Evolutionary conservation across 441 rosid genomes (phyloP).

Genomic region (Biscutella laevigata): DNA sequence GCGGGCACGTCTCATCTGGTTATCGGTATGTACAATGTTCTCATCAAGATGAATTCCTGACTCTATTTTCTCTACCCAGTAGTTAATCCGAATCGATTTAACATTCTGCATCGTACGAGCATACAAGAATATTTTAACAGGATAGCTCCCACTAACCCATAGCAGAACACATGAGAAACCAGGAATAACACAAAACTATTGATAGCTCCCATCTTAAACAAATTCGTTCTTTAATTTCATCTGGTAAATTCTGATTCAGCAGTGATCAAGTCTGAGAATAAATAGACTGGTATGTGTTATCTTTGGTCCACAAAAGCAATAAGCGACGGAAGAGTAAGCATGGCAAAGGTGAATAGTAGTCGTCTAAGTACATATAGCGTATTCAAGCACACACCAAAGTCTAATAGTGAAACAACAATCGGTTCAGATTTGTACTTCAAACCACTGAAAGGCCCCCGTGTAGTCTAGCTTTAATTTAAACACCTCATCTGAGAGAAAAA

Average conservation of each 20-base stretch:
- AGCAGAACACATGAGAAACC: background rate
- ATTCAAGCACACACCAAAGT: background rate
- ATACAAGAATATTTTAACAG: background rate
- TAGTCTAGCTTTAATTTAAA: background rate
- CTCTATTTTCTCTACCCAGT: conserved; percentile 85
- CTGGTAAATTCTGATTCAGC: background rate
- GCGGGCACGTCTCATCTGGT: conserved; percentile 87
- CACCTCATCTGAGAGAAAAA: background rate
- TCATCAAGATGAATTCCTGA: conserved; percentile 77
- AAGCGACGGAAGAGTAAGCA: background rate
- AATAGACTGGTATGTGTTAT: background rate
- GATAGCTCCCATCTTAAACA: background rate
- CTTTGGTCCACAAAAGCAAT: background rate
- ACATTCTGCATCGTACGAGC: conserved; percentile 70
- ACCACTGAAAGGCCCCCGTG: background rate
- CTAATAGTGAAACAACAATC: background rate
- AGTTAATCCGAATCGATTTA: conserved; percentile 70
- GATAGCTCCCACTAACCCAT: background rate
- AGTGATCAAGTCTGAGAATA: conserved; percentile 1
- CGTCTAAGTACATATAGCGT: background rate
- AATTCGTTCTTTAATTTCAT: background rate
- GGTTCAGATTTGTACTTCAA: conserved; percentile 6
- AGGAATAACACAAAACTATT: background rate
- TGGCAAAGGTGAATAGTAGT: background rate
- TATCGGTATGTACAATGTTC: conserved; percentile 77